Conservation (phyloP, 2,329 filamentous ascomycete genomes). For the Westerdykella ornata region DNA sequence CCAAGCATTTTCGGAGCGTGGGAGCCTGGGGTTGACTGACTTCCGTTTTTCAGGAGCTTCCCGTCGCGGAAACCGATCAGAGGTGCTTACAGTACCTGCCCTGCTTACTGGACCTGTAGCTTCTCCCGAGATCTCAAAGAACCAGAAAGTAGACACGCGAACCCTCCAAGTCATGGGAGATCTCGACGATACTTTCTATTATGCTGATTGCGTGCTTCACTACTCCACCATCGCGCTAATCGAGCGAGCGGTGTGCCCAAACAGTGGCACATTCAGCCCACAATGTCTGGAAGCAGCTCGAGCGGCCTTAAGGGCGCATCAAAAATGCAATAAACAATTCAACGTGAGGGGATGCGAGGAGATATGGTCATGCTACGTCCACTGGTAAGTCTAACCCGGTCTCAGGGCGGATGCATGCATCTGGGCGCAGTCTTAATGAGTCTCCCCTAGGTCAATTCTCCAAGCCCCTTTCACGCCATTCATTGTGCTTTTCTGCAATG, state of each 20-base stretch:
- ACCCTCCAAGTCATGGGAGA: neutral
- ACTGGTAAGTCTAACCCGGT: constrained; percentile 24
- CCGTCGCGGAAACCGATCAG: too few relatives aligned
- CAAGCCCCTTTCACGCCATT: constrained; percentile 47
- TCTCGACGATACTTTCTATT: constrained; percentile 29
- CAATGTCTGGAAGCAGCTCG: constrained; percentile 29
- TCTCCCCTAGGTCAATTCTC: constrained; percentile 33
- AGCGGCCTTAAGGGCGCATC: constrained; percentile 27
- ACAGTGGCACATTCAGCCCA: constrained; percentile 25
- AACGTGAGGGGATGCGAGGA: constrained; percentile 29
- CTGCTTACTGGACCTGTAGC: too few relatives aligned
- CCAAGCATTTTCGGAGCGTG: constrained; percentile 24
- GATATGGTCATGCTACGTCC: constrained; percentile 32
- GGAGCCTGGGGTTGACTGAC: constrained; percentile 1
- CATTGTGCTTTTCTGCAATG: constrained; percentile 45
- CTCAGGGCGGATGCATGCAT: neutral
- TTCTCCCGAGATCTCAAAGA: neutral
- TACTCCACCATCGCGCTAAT: constrained; percentile 30
- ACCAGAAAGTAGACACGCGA: neutral
- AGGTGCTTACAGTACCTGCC: too few relatives aligned
- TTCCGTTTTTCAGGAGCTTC: too few relatives aligned
- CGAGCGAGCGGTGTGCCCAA: constrained; percentile 27
- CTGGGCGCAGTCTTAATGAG: too few relatives aligned
- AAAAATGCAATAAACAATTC: constrained; percentile 23
- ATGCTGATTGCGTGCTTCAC: constrained; percentile 28